Evolutionary conservation across 768 basidiomycete genomes (phyloP), one percentile per base, ranked within the genome.

Genomic region (Boletus coccyginus): DNA sequence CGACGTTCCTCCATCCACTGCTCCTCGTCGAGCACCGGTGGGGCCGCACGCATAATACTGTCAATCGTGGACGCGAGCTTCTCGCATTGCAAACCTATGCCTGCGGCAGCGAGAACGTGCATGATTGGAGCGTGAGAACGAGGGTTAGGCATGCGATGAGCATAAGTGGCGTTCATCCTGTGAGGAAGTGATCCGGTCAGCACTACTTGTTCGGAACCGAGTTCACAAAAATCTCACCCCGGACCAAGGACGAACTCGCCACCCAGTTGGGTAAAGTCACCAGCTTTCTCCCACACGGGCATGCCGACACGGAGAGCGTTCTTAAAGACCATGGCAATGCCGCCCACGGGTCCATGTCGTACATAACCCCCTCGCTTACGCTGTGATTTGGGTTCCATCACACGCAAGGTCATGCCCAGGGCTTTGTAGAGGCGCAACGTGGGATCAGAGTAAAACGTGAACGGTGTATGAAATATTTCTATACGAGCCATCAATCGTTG

Each of bases 241-340:
- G 84, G 83, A 14, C 82, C 83, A 16, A 90, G 76, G 27, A 90
- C 80, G 66, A 96, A 95, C 74, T 98, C 95, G 24, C 94, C 95
- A 11, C 94, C 94, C 19, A 96, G 77, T 71, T 95, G 92, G 41
- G 79, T 72, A 42, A 85, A 70, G 63, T 93, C 86, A 0, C 92
- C 92, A 3, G 86, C 88, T 57, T 82, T 83, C 74, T 87, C 87
- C 84, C 88, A 90, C 14, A 92, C 76, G 0, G 91, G 90, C 86
- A 95, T 88, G 27, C 86, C 83, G 29, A 84, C 82, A 55, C 82
- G 82, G 47, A 93, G 66, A 3, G 88, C 87, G 57, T 87, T 84
- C 57, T 81, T 72, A 36, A 90, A 77, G 24, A 92, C 88, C 78
- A 83, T 83, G n/a, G 85, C 84, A 36, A 91, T 82, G 5, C 90